phyloP scores from a whole-genome alignment of 441 rosid genomes.

The Theobroma grandiflorum region DNA sequence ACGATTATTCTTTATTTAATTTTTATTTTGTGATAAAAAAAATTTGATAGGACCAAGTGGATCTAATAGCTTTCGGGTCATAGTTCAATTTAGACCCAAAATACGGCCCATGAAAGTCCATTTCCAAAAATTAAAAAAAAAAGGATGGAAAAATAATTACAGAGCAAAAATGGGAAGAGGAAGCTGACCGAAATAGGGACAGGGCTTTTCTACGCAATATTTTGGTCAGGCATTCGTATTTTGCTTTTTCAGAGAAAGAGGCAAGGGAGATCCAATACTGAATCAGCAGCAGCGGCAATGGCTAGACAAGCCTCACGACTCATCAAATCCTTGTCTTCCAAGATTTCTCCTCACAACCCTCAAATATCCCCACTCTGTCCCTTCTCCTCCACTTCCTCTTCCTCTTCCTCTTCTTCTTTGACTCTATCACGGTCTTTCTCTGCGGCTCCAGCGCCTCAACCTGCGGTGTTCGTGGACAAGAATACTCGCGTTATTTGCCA shows the following conservation, averaged over 20 bases:
- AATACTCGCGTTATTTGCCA: conserved; percentile 91
- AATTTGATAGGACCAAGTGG: no score
- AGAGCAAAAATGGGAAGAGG: not conserved
- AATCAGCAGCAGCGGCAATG: conserved; percentile 15
- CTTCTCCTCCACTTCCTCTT: not conserved
- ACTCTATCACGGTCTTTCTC: conserved; percentile 36
- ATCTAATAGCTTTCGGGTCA: no score
- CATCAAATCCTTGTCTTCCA: conserved; percentile 23
- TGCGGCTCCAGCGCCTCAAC: conserved; percentile 62
- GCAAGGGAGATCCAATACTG: not conserved
- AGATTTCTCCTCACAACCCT: conserved; percentile 23
- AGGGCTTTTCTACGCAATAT: not conserved
- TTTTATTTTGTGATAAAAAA: no score
- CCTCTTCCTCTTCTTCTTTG: conserved; percentile 12
- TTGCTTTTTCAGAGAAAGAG: not conserved
- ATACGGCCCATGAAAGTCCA: not conserved
- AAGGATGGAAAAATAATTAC: not conserved
- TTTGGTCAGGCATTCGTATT: not conserved
- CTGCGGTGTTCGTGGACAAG: conserved; percentile 92
- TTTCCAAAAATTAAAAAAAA: not conserved
- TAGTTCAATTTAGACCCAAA: not conserved
- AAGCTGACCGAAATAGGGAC: not conserved
- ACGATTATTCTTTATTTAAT: no score
- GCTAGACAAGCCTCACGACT: conserved; percentile 28
- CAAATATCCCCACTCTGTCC: conserved; percentile 21